phyloP scores from a whole-genome alignment of 2,329 filamentous ascomycete species.

The Alternaria triticimaculans region DNA sequence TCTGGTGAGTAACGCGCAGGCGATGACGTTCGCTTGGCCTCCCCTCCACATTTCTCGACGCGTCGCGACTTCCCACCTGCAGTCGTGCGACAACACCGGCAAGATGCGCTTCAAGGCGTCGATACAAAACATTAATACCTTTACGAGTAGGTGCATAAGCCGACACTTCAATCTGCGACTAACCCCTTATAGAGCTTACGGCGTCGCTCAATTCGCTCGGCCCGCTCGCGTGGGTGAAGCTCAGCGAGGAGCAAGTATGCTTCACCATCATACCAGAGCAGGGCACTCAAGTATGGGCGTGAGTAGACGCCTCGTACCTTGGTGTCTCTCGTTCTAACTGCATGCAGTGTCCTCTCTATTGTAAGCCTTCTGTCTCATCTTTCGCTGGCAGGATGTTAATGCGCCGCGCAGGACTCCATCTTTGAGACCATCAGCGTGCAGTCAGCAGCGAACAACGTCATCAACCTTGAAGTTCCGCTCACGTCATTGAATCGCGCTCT shows the following conservation, averaged over 20 bases:
- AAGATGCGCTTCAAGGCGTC: slow-evolving; percentile 62
- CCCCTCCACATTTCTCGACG: slow-evolving; percentile 18
- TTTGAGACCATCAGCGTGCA: slow-evolving; percentile 89
- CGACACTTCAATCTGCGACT: not conserved
- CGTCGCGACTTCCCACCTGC: slow-evolving; percentile 24
- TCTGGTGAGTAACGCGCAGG: not conserved
- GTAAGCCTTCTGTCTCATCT: slow-evolving; percentile 44
- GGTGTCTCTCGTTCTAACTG: slow-evolving; percentile 25
- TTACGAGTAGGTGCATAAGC: slow-evolving; percentile 55
- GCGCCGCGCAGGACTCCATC: slow-evolving; percentile 72
- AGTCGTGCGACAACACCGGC: slow-evolving; percentile 14
- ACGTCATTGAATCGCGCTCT: slow-evolving; percentile 87
- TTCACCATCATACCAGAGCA: slow-evolving; percentile 96
- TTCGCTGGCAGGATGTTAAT: slow-evolving; percentile 17
- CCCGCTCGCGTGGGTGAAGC: slow-evolving; percentile 87
- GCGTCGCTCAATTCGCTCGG: slow-evolving; percentile 71
- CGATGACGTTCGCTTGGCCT: slow-evolving; percentile 12
- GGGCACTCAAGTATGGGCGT: slow-evolving; percentile 96
- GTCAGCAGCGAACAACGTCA: slow-evolving; percentile 85
- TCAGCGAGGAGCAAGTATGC: slow-evolving; percentile 85
- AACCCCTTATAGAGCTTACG: slow-evolving; percentile 59
- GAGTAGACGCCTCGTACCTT: slow-evolving; percentile 51
- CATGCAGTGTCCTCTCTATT: slow-evolving; percentile 49
- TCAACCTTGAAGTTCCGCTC: slow-evolving; percentile 96
- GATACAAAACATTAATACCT: slow-evolving; percentile 59